These are phyloP conservation scores for Prunus fruticosa DNA, from an alignment of 306 rosid genomes.

Conservation along the genomic window DNA sequence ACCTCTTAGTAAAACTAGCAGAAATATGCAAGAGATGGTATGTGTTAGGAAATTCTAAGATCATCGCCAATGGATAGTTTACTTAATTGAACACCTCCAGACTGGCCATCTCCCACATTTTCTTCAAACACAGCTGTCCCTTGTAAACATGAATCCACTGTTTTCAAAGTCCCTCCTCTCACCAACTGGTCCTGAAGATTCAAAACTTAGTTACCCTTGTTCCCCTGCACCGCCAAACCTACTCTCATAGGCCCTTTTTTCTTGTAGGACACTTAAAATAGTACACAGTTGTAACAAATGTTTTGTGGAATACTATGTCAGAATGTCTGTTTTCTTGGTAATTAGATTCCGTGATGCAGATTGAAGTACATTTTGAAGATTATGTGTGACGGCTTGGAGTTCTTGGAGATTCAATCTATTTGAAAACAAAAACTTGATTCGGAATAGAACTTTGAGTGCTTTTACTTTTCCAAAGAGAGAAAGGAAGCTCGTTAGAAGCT, in stretches of 20 bases:
- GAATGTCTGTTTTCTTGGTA: conserved; percentile 25
- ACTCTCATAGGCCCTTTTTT: not conserved
- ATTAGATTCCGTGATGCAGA: conserved; percentile 11
- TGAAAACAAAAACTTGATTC: conserved; percentile 20
- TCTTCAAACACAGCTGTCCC: conserved; percentile 17
- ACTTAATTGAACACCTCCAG: conserved; percentile 29
- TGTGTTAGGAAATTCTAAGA: conserved; percentile 19
- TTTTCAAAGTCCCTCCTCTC: conserved; percentile 21
- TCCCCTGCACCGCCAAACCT: conserved; percentile 27
- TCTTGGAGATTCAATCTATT: conserved; percentile 26
- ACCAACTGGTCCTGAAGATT: conserved; percentile 32
- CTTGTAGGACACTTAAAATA: conserved; percentile 17
- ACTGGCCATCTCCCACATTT: not conserved
- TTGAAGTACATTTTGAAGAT: conserved; percentile 30
- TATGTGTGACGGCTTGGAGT: not conserved
- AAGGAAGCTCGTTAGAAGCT: conserved; percentile 19
- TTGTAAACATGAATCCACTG: not conserved
- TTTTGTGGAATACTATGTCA: conserved; percentile 18
- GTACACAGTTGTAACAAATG: conserved; percentile 5
- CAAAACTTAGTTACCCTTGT: conserved; percentile 28
- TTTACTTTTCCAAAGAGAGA: conserved; percentile 21
- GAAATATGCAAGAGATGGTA: conserved; percentile 23
- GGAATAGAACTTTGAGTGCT: conserved; percentile 35
- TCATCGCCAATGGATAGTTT: conserved; percentile 5
- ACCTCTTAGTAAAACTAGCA: conserved; percentile 26